Percentiles rank a stretch among this genome's conserved stretches.
Evolutionary conservation across 83 land plant species (phyloP).

Genomic region (Diphasiastrum complanatum): DNA sequence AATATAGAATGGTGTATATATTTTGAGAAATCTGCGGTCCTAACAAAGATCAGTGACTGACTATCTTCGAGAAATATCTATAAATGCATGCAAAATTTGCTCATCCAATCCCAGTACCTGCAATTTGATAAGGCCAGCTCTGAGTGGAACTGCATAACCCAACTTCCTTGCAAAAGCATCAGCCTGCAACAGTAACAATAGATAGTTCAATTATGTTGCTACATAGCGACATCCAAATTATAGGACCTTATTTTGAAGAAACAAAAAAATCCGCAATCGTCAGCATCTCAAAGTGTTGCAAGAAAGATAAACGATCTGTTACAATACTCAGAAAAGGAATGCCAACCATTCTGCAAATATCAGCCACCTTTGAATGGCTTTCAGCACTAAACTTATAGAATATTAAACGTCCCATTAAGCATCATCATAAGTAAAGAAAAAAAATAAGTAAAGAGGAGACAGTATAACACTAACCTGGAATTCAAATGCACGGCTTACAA

Average conservation of each 20-base stretch:
- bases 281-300: too few relatives aligned
- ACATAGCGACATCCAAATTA: background rate
- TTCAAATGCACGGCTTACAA: conserved; percentile 94
- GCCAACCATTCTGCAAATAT: too few relatives aligned
- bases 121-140: conserved; percentile 79
- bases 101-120: conserved; percentile 46
- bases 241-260: background rate
- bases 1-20: conserved; percentile 4
- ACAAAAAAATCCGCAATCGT: background rate
- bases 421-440: background rate
- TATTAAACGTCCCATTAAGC: too few relatives aligned
- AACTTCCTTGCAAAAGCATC: conserved; percentile 97
- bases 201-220: background rate
- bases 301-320: too few relatives aligned
- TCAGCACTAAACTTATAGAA: too few relatives aligned
- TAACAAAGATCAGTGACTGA: conserved; percentile 3
- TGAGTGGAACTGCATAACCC: conserved; percentile 59
- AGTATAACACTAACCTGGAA: conserved; percentile 58
- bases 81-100: background rate
- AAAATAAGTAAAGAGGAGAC: background rate
- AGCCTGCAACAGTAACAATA: conserved; percentile 46
- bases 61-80: background rate
- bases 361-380: too few relatives aligned
- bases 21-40: background rate
- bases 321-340: too few relatives aligned